These are phyloP conservation scores for Phialophora tarda DNA, from an alignment of 2,329 filamentous ascomycete genomes.

Conservation along the genomic window DNA sequence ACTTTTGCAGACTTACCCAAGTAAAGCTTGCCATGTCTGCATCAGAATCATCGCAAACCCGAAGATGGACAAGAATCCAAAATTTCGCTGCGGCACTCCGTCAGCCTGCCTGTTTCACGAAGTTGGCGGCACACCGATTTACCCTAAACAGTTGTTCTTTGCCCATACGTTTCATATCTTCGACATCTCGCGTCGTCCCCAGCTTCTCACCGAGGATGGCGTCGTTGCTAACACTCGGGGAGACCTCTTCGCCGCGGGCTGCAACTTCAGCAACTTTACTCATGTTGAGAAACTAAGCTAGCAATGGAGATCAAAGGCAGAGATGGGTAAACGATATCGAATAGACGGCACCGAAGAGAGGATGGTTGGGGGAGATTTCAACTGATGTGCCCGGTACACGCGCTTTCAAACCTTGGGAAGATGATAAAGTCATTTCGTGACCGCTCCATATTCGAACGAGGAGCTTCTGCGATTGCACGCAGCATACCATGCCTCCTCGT, in stretches of 20 bases:
- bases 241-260: neutral
- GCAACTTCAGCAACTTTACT: slow-evolving; percentile 1
- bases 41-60: slow-evolving; percentile 49
- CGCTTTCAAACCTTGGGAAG: neutral
- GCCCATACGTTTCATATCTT: slow-evolving; percentile 33
- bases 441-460: neutral
- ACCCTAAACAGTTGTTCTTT: slow-evolving; percentile 33
- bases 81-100: slow-evolving; percentile 47
- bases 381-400: neutral
- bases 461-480: neutral
- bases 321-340: neutral
- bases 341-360: neutral
- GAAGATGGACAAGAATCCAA: slow-evolving; percentile 53
- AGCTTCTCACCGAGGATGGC: slow-evolving; percentile 20
- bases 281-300: neutral
- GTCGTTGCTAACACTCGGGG: neutral
- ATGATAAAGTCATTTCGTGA: neutral
- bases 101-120: slow-evolving; percentile 39
- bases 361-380: neutral
- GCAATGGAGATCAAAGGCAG: neutral
- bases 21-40: slow-evolving; percentile 19
- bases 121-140: slow-evolving; percentile 43
- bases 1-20: slow-evolving; percentile 6
- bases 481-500: neutral
- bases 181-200: slow-evolving; percentile 24